Percentiles rank a stretch among this genome's conserved stretches.
These are phyloP conservation scores for Penicillium pulvis DNA, from an alignment of 495 filamentous ascomycete species.

Conservation along the genomic window DNA sequence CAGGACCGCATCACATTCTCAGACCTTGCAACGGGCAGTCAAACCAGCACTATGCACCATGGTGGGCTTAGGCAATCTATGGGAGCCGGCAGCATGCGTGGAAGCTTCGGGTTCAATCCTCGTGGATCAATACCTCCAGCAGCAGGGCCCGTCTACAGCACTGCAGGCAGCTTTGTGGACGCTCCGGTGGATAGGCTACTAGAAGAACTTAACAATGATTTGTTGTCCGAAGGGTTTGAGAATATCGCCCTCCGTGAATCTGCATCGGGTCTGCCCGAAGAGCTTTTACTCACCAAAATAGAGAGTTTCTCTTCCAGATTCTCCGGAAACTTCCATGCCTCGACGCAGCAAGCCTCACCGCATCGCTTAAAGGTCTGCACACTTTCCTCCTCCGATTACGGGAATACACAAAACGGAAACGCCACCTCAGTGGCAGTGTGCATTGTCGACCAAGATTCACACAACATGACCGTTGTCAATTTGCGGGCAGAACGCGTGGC, in stretches of 20 bases:
- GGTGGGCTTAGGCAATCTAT: constrained; percentile 73
- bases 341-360: constrained; percentile 45
- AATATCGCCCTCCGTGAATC: constrained; percentile 72
- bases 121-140: constrained; percentile 44
- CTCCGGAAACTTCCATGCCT: constrained; percentile 56
- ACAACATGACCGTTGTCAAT: constrained; percentile 66
- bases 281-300: constrained; percentile 72
- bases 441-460: constrained; percentile 67
- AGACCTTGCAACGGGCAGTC: constrained; percentile 61
- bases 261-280: constrained; percentile 68
- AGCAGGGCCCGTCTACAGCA: constrained; percentile 45
- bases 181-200: constrained; percentile 71
- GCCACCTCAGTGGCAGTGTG: constrained; percentile 60
- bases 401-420: constrained; percentile 28
- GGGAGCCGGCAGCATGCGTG: constrained; percentile 63
- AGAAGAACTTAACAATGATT: constrained; percentile 67
- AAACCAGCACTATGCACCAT: constrained; percentile 46
- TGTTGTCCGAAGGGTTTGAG: constrained; percentile 67
- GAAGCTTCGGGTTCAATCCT: constrained; percentile 58
- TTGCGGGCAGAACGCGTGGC: constrained; percentile 48
- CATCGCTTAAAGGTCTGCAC: constrained; percentile 63
- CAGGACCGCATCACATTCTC: constrained; percentile 75
- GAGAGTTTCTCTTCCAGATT: constrained; percentile 68
- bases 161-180: constrained; percentile 59
- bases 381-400: constrained; percentile 57